These are phyloP conservation scores for Hsuehochloa calcarea DNA, from an alignment of 176 grass and related monocot species.

Conservation along the genomic window DNA sequence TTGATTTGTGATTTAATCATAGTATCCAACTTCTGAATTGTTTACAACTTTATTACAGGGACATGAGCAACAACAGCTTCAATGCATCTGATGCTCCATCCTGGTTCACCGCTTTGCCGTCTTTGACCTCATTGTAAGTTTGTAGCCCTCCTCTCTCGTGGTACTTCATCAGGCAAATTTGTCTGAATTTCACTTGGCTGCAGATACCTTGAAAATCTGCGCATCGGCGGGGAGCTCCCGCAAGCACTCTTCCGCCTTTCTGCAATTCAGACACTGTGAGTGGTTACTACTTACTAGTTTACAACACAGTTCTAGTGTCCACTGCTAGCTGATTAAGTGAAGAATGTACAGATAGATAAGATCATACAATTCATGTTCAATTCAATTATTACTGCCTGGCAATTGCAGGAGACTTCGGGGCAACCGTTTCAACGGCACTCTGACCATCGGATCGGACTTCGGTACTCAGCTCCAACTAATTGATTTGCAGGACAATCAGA, in stretches of 20 bases:
- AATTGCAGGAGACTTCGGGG: constrained; percentile 55
- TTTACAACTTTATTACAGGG: constrained; percentile 35
- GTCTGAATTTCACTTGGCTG: constrained; percentile 1
- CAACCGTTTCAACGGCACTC: constrained; percentile 70
- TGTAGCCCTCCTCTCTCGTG: background rate
- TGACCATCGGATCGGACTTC: constrained; percentile 48
- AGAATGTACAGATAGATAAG: background rate
- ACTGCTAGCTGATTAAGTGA: background rate
- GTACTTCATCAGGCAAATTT: background rate
- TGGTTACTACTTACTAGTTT: constrained; percentile 1
- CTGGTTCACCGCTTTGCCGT: constrained; percentile 64
- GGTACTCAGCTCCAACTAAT: constrained; percentile 55
- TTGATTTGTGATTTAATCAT: background rate
- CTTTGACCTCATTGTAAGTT: constrained; percentile 69
- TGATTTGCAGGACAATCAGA: constrained; percentile 65
- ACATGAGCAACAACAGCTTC: constrained; percentile 87
- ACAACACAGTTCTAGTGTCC: background rate
- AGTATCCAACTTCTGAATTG: background rate
- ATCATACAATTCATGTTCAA: background rate
- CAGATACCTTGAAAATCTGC: constrained; percentile 65
- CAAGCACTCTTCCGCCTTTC: constrained; percentile 56
- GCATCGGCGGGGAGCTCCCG: constrained; percentile 53
- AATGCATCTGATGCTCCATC: constrained; percentile 56
- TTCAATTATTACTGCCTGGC: background rate
- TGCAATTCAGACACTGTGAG: constrained; percentile 76